These are phyloP conservation scores for Pichia sp. DNA, from an alignment of 1,139 yeast species.

Conservation along the genomic window DNA sequence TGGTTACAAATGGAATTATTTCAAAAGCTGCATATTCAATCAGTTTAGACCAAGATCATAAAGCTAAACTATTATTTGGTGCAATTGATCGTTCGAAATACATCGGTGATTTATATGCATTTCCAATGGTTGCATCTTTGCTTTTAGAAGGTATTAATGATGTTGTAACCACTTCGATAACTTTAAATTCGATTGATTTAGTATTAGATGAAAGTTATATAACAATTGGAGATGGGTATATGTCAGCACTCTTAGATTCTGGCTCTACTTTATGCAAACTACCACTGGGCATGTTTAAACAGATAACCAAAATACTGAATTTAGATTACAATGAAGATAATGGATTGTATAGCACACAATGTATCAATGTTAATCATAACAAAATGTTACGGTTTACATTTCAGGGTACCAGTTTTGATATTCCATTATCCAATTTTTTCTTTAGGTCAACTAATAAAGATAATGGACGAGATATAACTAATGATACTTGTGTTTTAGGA, in stretches of 20 bases:
- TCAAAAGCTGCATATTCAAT: slow-evolving; percentile 47
- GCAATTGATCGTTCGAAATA: slow-evolving; percentile 51
- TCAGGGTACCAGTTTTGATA: slow-evolving; percentile 44
- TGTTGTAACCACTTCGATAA: slow-evolving; percentile 39
- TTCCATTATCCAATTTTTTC: slow-evolving; percentile 40
- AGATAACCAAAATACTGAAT: slow-evolving; percentile 33
- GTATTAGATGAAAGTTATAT: neutral
- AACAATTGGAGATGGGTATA: slow-evolving; percentile 31
- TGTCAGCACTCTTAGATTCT: slow-evolving; percentile 53
- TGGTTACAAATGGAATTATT: slow-evolving; percentile 49
- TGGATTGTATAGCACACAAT: slow-evolving; percentile 32
- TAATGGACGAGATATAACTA: slow-evolving; percentile 11
- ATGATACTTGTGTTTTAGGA: slow-evolving; percentile 11
- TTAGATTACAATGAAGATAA: slow-evolving; percentile 27
- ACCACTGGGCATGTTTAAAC: slow-evolving; percentile 37
- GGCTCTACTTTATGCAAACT: slow-evolving; percentile 57
- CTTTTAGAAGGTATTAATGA: slow-evolving; percentile 21
- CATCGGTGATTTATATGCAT: slow-evolving; percentile 38
- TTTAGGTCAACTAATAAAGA: neutral
- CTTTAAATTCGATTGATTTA: slow-evolving; percentile 30
- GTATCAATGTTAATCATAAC: slow-evolving; percentile 25
- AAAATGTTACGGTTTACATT: slow-evolving; percentile 38
- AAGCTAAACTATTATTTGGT: slow-evolving; percentile 50
- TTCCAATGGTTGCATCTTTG: slow-evolving; percentile 39
- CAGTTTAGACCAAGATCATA: slow-evolving; percentile 36